Evolutionary conservation across 345 rosid species (phyloP).

Genomic region (Fremontodendron californicum): DNA sequence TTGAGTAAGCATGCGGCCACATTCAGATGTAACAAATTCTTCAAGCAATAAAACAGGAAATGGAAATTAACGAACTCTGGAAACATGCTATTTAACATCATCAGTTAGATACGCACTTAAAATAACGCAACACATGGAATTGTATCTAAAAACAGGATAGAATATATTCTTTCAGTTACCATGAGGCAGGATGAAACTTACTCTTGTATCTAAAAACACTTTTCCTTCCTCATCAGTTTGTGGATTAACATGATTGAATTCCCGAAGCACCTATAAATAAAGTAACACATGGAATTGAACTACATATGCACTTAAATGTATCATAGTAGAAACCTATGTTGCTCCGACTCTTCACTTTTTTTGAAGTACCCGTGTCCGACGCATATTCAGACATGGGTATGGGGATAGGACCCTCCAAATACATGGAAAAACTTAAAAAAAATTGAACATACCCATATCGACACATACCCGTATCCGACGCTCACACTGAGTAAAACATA

Average conservation of each 20-base stretch:
- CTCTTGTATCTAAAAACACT: constrained; percentile 65
- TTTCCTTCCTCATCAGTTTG: constrained; percentile 97
- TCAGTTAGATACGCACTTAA: too few relatives aligned
- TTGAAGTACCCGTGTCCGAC: too few relatives aligned
- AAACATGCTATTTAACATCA: background rate
- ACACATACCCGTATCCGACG: too few relatives aligned
- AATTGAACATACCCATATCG: too few relatives aligned
- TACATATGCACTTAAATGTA: background rate
- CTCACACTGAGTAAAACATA: too few relatives aligned
- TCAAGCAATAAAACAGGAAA: constrained; percentile 22
- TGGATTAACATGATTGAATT: constrained; percentile 96
- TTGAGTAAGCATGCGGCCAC: constrained; percentile 90
- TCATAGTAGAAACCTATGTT: too few relatives aligned
- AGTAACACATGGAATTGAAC: constrained; percentile 7
- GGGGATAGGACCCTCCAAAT: too few relatives aligned
- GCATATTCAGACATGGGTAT: too few relatives aligned
- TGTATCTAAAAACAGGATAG: too few relatives aligned
- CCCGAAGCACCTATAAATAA: constrained; percentile 71
- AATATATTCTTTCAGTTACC: constrained; percentile 1
- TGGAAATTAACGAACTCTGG: background rate
- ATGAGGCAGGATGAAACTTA: constrained; percentile 28
- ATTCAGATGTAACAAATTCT: constrained; percentile 80
- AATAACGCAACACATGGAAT: too few relatives aligned
- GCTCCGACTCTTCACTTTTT: too few relatives aligned
- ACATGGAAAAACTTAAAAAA: too few relatives aligned